Base-by-base conservation (phyloP, 108 stramenopile species). In the Cylindrotheca closterium region DNA sequence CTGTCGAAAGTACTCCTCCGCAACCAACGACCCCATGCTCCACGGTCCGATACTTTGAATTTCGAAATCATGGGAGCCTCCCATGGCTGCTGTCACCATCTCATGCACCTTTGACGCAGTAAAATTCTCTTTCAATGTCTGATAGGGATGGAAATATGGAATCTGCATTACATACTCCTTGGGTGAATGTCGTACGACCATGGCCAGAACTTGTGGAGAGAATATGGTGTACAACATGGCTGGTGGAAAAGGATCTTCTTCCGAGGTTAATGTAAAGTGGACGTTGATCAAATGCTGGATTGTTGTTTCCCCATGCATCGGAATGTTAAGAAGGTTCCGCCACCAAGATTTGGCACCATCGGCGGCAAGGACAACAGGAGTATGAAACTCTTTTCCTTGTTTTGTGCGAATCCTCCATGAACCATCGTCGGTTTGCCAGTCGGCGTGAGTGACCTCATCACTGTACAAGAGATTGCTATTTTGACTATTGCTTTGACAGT, bases 151-250 rank as follows among this genome's bases (percentile, higher is more conserved):
- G 55, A 98, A 98, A 63, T 74, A 96, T 5, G 97, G 97, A 28
- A 98, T 79, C 74, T 98, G 97, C 53, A 95, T 73, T 1, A 96
- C 91, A 75, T 89, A 97, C 60, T 97, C 97, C 0, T 90, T 94
- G 0, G 79, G 79, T 37, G 86, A 68, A 60, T 97, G 96, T 55
- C 91, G 89, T 8, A 98, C 97, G 23, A 93, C 83, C 63, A 90
- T 96, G 27, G 84, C 88, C n/a, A 98, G 78, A 2, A 85, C 80
- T 33, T 90, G 58, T n/a, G 77, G 29, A 56, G 92, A 83, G 61
- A 92, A 97, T 15, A 96, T 72, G 32, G 96, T 94, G 65, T 96
- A 92, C n/a, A 98, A 71, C 97, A 98, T 98, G 34, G 89, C 94
- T 22, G 77, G 73, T 70, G 59, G 74, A 48, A 66, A 59, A 27